These are phyloP conservation scores for Avicennia marina DNA, from an alignment of 257 asterid species.

Conservation along the genomic window DNA sequence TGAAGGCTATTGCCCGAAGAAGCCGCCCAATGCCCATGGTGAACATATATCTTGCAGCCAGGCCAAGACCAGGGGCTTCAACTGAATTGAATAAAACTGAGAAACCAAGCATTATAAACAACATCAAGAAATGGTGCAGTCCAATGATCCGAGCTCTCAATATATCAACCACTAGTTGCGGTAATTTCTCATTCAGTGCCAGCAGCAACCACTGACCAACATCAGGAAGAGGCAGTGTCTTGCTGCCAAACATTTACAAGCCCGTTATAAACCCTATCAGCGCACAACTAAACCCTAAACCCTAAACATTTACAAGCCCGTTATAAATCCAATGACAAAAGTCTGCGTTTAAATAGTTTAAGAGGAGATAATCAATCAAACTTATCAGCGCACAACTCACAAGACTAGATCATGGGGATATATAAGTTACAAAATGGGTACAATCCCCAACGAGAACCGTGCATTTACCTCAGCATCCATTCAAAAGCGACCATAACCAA, in stretches of 20 bases:
- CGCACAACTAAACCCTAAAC: too few relatives aligned
- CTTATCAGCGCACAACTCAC: not conserved
- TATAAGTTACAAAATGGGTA: not conserved
- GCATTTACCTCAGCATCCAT: not conserved
- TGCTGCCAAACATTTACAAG: slow-evolving; percentile 41
- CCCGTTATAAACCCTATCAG: slow-evolving; percentile 27
- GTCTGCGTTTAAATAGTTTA: slow-evolving; percentile 4
- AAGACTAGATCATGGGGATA: slow-evolving; percentile 5
- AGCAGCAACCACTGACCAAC: slow-evolving; percentile 95
- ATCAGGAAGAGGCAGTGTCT: slow-evolving; percentile 87
- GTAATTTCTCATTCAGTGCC: slow-evolving; percentile 73
- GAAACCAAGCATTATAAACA: slow-evolving; percentile 90
- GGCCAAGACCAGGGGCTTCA: slow-evolving; percentile 95
- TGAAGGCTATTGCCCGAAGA: slow-evolving; percentile 77
- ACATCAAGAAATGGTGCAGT: slow-evolving; percentile 92
- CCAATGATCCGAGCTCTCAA: slow-evolving; percentile 88
- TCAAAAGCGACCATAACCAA: too few relatives aligned
- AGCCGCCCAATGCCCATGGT: slow-evolving; percentile 96
- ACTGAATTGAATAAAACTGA: slow-evolving; percentile 82
- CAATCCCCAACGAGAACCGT: not conserved
- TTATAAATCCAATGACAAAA: slow-evolving; percentile 18
- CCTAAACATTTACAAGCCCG: slow-evolving; percentile 23
- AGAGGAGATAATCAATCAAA: too few relatives aligned
- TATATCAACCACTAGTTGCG: slow-evolving; percentile 52
- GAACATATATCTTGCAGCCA: slow-evolving; percentile 92